Evolutionary conservation across 768 basidiomycete genomes (phyloP).

Genomic region (Leccinum subgranulosum): DNA sequence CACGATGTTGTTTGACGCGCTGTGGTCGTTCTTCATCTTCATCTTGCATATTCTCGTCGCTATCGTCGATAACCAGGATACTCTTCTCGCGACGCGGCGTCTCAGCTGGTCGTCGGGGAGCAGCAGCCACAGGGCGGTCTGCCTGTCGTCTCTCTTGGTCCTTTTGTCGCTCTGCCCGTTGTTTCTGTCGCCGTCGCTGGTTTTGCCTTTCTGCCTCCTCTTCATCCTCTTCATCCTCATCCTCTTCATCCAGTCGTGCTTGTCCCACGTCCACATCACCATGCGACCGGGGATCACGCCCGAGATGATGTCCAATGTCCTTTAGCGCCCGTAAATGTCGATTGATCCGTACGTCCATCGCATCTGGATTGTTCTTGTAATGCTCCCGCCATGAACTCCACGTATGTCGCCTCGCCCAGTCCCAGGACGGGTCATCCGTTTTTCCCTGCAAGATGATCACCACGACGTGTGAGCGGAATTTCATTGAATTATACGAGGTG

Average conservation of each 20-base stretch:
- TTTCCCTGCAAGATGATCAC: slow-evolving; percentile 12
- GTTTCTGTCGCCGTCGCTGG: slow-evolving; percentile 4
- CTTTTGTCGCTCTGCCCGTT: not conserved
- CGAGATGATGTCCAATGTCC: slow-evolving; percentile 16
- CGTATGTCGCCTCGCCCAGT: slow-evolving; percentile 42
- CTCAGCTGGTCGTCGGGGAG: not conserved
- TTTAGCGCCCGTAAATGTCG: slow-evolving; percentile 22
- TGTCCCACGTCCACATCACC: not conserved
- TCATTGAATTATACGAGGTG: not conserved
- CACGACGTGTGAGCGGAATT: not conserved
- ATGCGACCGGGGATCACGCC: slow-evolving; percentile 25
- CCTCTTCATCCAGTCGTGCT: slow-evolving; percentile 7
- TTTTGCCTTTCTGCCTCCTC: slow-evolving; percentile 14
- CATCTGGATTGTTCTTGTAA: slow-evolving; percentile 43
- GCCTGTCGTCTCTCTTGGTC: not conserved
- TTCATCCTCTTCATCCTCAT: slow-evolving; percentile 2
- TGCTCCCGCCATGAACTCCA: slow-evolving; percentile 64
- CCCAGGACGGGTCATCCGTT: slow-evolving; percentile 37
- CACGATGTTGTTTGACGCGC: slow-evolving; percentile 16
- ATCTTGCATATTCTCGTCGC: not conserved
- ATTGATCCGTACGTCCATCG: slow-evolving; percentile 43
- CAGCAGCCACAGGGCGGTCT: not conserved
- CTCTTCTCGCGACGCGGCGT: not conserved
- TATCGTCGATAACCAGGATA: slow-evolving; percentile 1
- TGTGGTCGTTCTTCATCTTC: slow-evolving; percentile 5